phyloP scores from a whole-genome alignment of 352 stramenopile genomes.

The Plasmopara muralis region DNA sequence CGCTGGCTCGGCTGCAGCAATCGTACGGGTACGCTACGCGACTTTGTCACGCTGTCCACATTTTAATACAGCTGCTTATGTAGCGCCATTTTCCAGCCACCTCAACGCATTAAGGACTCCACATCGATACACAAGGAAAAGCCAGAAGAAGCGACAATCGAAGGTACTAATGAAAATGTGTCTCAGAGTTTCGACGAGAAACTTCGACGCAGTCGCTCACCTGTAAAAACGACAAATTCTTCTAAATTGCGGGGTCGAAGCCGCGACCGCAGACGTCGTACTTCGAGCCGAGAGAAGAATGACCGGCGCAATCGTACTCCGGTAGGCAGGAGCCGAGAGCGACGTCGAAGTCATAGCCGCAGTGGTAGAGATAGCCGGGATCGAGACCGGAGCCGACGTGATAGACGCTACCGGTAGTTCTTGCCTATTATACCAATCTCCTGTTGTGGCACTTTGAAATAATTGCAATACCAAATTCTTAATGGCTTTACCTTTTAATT shows the following conservation, averaged over 20 bases:
- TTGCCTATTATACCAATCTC: too few relatives aligned
- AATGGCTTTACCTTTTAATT: slow-evolving; percentile 5
- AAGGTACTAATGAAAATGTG: neutral
- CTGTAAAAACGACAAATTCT: slow-evolving; percentile 1
- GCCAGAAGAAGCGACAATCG: too few relatives aligned
- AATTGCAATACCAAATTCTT: too few relatives aligned
- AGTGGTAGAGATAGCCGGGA: slow-evolving; percentile 26
- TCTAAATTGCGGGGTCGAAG: slow-evolving; percentile 20
- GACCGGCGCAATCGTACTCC: slow-evolving; percentile 23
- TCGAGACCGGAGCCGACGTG: slow-evolving; percentile 7
- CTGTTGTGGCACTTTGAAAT: too few relatives aligned
- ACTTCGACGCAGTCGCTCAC: slow-evolving; percentile 20
- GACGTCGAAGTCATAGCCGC: slow-evolving; percentile 29
- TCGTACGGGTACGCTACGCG: slow-evolving; percentile 52
- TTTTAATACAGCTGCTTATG: neutral
- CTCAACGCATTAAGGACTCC: slow-evolving; percentile 7
- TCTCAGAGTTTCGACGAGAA: slow-evolving; percentile 9
- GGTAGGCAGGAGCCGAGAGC: slow-evolving; percentile 18
- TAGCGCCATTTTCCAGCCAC: slow-evolving; percentile 47
- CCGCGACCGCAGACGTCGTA: slow-evolving; percentile 22
- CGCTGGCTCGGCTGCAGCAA: slow-evolving; percentile 68
- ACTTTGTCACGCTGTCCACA: slow-evolving; percentile 3
- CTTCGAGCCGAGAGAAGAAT: slow-evolving; percentile 12
- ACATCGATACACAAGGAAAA: neutral
- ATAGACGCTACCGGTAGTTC: slow-evolving; percentile 13